phyloP scores from a whole-genome alignment of 331 rosid genomes.

The Prunus yedoensis region DNA sequence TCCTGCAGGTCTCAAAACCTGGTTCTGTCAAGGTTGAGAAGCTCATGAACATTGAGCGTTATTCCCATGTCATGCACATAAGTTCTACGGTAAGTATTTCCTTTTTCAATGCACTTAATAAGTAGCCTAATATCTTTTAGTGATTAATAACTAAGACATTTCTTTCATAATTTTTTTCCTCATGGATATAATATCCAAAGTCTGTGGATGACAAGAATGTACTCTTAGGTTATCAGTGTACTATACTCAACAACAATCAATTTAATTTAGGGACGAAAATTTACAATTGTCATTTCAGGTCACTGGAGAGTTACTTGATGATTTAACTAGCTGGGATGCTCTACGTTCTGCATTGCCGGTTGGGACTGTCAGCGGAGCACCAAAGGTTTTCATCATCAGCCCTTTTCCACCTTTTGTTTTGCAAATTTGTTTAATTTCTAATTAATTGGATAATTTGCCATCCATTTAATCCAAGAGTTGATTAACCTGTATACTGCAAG shows the following conservation, averaged over 20 bases:
- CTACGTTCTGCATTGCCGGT: conserved; percentile 89
- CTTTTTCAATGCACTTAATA: neutral
- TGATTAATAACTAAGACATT: neutral
- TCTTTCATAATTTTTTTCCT: neutral
- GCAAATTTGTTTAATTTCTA: conserved; percentile 1
- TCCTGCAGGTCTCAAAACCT: conserved; percentile 67
- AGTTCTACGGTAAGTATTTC: conserved; percentile 76
- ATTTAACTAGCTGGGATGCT: conserved; percentile 85
- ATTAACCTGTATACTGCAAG: neutral
- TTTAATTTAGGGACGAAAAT: conserved; percentile 5
- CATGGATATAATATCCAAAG: neutral
- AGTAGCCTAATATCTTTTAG: neutral
- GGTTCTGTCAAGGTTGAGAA: conserved; percentile 89
- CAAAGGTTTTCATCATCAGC: conserved; percentile 55
- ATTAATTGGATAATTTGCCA: neutral
- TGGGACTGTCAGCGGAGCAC: conserved; percentile 99
- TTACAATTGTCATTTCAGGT: conserved; percentile 50
- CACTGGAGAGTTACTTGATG: conserved; percentile 79
- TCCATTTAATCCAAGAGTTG: neutral
- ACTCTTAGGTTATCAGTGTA: neutral
- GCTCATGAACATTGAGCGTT: conserved; percentile 86
- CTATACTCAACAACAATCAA: neutral
- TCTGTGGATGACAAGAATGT: neutral
- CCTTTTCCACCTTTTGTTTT: conserved; percentile 4
- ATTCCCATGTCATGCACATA: conserved; percentile 98